Conservation (phyloP, 345 rosid genomes). For the Moringa oleifera region DNA sequence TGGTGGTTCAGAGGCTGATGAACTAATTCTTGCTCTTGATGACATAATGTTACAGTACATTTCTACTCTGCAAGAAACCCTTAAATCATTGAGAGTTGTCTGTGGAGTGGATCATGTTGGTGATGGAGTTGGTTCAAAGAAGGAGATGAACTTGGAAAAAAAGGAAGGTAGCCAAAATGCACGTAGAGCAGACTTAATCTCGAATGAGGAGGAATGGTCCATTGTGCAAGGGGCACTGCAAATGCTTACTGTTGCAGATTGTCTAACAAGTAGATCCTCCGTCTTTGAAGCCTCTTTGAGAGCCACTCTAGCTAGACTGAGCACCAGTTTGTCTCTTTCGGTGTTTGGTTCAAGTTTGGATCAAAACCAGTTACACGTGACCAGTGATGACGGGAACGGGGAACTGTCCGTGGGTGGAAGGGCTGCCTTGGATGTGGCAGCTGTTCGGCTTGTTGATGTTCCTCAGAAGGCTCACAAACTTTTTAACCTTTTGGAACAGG, state of each 20-base stretch:
- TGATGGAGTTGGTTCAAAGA: slow-evolving; percentile 45
- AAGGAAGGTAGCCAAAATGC: slow-evolving; percentile 58
- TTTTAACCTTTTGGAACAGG: slow-evolving; percentile 88
- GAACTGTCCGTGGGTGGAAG: slow-evolving; percentile 59
- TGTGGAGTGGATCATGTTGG: slow-evolving; percentile 72
- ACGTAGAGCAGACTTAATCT: slow-evolving; percentile 58
- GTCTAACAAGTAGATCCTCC: slow-evolving; percentile 89
- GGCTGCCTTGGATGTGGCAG: slow-evolving; percentile 89
- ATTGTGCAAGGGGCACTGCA: slow-evolving; percentile 95
- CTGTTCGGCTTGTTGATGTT: slow-evolving; percentile 71
- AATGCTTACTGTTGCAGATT: slow-evolving; percentile 92
- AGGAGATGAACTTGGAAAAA: slow-evolving; percentile 52
- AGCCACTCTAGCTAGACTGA: slow-evolving; percentile 85
- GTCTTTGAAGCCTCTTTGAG: slow-evolving; percentile 93
- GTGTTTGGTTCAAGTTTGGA: slow-evolving; percentile 68
- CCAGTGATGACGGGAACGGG: slow-evolving; percentile 40
- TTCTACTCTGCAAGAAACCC: slow-evolving; percentile 84
- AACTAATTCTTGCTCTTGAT: slow-evolving; percentile 86
- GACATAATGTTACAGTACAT: slow-evolving; percentile 88
- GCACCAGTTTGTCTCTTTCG: slow-evolving; percentile 77
- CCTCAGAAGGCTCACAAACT: slow-evolving; percentile 87
- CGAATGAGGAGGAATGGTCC: slow-evolving; percentile 99
- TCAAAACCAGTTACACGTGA: slow-evolving; percentile 53
- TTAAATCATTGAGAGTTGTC: slow-evolving; percentile 85
- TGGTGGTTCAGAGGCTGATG: slow-evolving; percentile 98